Conservation (phyloP, 1,284 basidiomycete species). For the Leccinum variabile region DNA sequence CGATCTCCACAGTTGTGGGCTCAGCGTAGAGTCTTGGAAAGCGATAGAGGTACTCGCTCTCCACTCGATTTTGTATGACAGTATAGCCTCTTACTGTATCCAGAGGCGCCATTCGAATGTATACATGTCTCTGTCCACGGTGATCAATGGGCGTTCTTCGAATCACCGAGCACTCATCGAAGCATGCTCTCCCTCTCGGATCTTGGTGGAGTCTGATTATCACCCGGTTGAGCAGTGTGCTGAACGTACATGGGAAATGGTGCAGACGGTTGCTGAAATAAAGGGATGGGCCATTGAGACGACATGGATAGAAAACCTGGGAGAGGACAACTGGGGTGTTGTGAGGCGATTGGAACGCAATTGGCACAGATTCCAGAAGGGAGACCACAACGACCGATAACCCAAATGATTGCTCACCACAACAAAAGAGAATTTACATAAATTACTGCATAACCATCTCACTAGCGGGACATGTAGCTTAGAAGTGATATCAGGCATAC, state of each 20-base stretch:
- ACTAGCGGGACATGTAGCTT: conserved; percentile 66
- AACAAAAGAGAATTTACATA: neutral
- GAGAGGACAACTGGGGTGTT: conserved; percentile 53
- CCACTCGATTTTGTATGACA: neutral
- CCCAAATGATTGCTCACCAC: neutral
- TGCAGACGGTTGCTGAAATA: conserved; percentile 58
- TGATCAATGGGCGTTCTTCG: conserved; percentile 69
- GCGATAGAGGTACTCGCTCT: conserved; percentile 56
- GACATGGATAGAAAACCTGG: conserved; percentile 48
- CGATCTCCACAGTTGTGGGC: conserved; percentile 77
- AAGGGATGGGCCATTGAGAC: conserved; percentile 68
- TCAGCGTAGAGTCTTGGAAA: conserved; percentile 67
- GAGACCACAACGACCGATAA: conserved; percentile 38
- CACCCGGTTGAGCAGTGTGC: conserved; percentile 53
- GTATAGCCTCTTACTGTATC: conserved; percentile 11
- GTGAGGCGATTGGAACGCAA: conserved; percentile 65
- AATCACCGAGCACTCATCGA: conserved; percentile 60
- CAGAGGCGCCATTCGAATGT: conserved; percentile 68
- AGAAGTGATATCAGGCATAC: conserved; percentile 80
- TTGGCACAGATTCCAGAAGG: conserved; percentile 58
- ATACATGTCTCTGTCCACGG: conserved; percentile 77
- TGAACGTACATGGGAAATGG: conserved; percentile 67
- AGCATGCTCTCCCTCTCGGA: conserved; percentile 55
- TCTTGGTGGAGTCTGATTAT: conserved; percentile 80
- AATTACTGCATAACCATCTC: conserved; percentile 10